These are phyloP conservation scores for Ascochyta lentis DNA, from an alignment of 2,329 filamentous ascomycete genomes.

Conservation along the genomic window DNA sequence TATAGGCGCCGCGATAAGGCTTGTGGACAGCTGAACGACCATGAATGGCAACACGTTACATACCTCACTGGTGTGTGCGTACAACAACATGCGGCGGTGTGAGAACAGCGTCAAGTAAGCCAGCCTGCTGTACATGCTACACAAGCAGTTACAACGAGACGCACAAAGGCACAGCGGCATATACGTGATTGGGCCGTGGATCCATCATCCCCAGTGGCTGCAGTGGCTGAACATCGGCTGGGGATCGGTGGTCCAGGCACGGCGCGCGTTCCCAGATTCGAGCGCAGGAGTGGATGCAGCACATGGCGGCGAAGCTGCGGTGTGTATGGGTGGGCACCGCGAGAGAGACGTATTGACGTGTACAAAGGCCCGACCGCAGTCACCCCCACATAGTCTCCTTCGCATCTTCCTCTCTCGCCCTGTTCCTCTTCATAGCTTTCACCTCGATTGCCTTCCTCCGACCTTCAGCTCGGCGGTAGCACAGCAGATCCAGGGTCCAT, in stretches of 20 bases:
- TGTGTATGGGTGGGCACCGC: constrained; percentile 9
- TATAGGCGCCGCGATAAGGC: neutral
- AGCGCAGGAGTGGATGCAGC: neutral
- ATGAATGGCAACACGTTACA: neutral
- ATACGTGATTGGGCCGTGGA: neutral
- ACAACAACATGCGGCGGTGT: neutral
- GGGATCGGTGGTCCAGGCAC: constrained; percentile 4
- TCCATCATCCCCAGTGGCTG: neutral
- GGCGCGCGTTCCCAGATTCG: neutral
- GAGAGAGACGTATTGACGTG: neutral
- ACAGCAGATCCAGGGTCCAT: constrained; percentile 1
- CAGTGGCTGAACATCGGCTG: neutral
- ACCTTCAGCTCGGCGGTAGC: constrained; percentile 1
- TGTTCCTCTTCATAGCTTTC: neutral
- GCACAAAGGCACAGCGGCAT: neutral
- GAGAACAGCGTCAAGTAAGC: neutral
- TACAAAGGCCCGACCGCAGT: constrained; percentile 13
- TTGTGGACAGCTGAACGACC: neutral
- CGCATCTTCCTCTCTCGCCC: neutral
- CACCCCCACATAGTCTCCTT: neutral
- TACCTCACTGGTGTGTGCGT: neutral
- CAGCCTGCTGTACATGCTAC: neutral
- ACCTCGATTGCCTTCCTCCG: neutral
- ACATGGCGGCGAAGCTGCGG: constrained; percentile 15
- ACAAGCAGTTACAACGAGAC: neutral